Evolutionary conservation across 257 asterid species (phyloP).

Genomic region (Solanum phureja): DNA sequence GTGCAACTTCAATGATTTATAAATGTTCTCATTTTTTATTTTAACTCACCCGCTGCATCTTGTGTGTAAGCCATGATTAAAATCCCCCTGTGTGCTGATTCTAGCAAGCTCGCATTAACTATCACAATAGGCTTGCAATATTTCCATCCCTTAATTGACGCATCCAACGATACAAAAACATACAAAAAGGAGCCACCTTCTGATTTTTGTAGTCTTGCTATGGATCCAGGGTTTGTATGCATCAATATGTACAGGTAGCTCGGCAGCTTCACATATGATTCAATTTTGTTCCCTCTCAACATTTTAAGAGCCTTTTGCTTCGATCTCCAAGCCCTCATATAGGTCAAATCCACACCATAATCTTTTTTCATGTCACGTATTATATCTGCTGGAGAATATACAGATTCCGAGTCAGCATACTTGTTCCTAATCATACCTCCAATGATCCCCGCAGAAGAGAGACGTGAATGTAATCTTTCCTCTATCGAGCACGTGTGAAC

Average conservation of each 20-base stretch:
- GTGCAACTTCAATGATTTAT: not conserved
- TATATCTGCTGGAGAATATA: not conserved
- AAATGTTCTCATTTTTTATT: not conserved
- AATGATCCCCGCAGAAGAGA: not conserved
- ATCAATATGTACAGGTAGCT: not conserved
- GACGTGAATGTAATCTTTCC: not conserved
- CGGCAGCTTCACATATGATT: not conserved
- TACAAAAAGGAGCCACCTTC: not conserved
- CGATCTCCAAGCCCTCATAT: not conserved
- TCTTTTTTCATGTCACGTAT: conserved; percentile 1
- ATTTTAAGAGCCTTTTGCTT: not conserved
- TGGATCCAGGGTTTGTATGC: not conserved
- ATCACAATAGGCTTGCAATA: not conserved
- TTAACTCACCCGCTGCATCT: not conserved
- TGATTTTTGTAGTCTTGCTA: not conserved
- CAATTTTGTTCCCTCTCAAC: not conserved
- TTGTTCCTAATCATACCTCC: conserved; percentile 1
- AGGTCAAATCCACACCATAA: conserved; percentile 1
- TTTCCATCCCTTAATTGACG: not conserved
- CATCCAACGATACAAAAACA: not conserved
- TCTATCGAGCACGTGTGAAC: not conserved
- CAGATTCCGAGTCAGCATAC: not conserved
- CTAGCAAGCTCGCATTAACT: not conserved
- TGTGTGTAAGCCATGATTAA: not conserved
- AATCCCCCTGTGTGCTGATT: not conserved